Conservation (phyloP, 1,284 basidiomycete genomes). For the Cutaneotrichosporon cavernicola region DNA sequence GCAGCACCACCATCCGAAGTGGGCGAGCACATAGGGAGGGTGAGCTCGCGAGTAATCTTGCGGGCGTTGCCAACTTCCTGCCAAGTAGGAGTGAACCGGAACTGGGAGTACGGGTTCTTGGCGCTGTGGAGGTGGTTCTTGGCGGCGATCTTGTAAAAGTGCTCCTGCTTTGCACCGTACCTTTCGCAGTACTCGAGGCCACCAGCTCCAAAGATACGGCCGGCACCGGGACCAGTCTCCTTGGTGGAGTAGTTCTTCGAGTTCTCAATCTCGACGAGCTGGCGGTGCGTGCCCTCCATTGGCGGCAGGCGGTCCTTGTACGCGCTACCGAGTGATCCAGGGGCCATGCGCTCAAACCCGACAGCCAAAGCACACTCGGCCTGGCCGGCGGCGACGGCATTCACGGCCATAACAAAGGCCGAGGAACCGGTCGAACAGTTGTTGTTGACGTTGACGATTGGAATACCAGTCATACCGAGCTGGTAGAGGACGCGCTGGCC, state of each 20-base stretch:
- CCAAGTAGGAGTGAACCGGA: slow-evolving; percentile 21
- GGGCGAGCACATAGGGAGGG: slow-evolving; percentile 29
- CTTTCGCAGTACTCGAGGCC: slow-evolving; percentile 25
- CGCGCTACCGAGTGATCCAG: slow-evolving; percentile 22
- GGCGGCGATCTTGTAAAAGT: slow-evolving; percentile 24
- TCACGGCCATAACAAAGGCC: slow-evolving; percentile 20
- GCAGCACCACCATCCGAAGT: slow-evolving; percentile 25
- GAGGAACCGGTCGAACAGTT: slow-evolving; percentile 28
- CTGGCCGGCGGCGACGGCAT: slow-evolving; percentile 21
- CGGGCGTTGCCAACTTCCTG: slow-evolving; percentile 22
- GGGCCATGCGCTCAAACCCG: slow-evolving; percentile 28
- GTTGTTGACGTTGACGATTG: slow-evolving; percentile 29
- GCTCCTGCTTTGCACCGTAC: slow-evolving; percentile 24
- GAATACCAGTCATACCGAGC: slow-evolving; percentile 29
- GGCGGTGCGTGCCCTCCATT: slow-evolving; percentile 18
- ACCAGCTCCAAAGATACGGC: slow-evolving; percentile 25
- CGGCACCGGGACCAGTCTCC: slow-evolving; percentile 22
- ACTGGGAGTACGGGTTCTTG: slow-evolving; percentile 30
- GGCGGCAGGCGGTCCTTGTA: slow-evolving; percentile 24
- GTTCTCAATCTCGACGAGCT: slow-evolving; percentile 21
- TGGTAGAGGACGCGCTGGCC: slow-evolving; percentile 29
- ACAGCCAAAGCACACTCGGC: slow-evolving; percentile 25
- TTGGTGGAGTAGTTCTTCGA: slow-evolving; percentile 20
- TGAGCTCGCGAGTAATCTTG: slow-evolving; percentile 28
- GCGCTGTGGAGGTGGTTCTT: slow-evolving; percentile 29